phyloP scores from a whole-genome alignment of 495 filamentous ascomycete species.

The Trichocladium uniseriatum region DNA sequence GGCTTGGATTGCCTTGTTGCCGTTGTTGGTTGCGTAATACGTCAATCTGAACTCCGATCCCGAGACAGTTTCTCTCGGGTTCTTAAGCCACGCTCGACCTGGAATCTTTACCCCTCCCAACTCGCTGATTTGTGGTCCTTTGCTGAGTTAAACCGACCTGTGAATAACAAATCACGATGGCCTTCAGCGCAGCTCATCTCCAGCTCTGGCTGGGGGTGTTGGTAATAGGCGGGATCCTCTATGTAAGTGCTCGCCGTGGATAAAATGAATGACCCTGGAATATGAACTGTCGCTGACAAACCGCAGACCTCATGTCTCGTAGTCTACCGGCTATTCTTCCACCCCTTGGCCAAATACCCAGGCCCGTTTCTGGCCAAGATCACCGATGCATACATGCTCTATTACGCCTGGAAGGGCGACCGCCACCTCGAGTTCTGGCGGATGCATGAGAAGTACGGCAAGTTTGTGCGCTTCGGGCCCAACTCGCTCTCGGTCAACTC shows the following conservation, averaged over 20 bases:
- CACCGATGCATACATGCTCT: constrained; percentile 46
- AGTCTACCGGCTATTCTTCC: constrained; percentile 49
- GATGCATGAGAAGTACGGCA: constrained; percentile 50
- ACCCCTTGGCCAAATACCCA: constrained; percentile 58
- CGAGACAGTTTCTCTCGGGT: too few species aligned
- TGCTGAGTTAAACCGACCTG: not conserved
- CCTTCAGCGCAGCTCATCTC: constrained; percentile 19
- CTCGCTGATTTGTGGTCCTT: not conserved
- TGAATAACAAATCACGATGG: constrained; percentile 8
- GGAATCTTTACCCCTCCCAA: not conserved
- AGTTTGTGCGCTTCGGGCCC: constrained; percentile 51
- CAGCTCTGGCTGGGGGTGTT: constrained; percentile 24
- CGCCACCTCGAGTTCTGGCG: constrained; percentile 50
- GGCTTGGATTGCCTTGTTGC: not conserved
- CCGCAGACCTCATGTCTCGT: constrained; percentile 24
- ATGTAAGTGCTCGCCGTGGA: constrained; percentile 10
- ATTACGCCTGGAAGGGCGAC: constrained; percentile 51
- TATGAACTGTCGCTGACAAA: too few species aligned
- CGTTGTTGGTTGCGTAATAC: not conserved
- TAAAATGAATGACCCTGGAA: too few species aligned
- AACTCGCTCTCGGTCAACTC: constrained; percentile 52
- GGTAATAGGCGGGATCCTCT: constrained; percentile 11
- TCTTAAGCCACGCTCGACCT: too few species aligned
- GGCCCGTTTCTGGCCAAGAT: constrained; percentile 51
- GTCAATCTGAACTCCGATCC: not conserved